Evolutionary conservation across 805 yeast genomes (phyloP), one percentile per base, ranked within the genome.

Genomic region (Lipomyces spencermartinsiae): DNA sequence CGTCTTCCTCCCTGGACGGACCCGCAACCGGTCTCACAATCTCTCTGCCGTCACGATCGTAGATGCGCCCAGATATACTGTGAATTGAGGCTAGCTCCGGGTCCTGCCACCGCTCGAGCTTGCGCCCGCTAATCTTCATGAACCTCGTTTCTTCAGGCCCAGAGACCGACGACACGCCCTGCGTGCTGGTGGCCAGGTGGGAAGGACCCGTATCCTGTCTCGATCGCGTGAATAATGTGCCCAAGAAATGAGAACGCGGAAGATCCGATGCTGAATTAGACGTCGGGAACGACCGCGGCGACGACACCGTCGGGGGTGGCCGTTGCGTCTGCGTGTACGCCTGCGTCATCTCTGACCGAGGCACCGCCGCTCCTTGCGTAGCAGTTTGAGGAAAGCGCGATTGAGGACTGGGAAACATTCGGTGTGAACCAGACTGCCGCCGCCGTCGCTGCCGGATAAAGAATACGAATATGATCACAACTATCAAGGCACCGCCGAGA

Each of bases 101-200:
- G 60, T 69, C 72, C 39, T 69, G 72, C 72, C 72, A 69, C 14
- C 72, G 37, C 58, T 69, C 71, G 8, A 69, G 60, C 49, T 69
- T 69, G 19, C 71, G 62, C 6, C 72, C 72, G 31, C 68, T 63
- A 8, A 69, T 68, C 46, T 69, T 69, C 14, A 69, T 68, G 61
- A 69, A 69, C 9, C 69, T 60, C 34, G 64, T 22, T 29, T 68
- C 68, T 12, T 57, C 62, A 12, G 39, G 62, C n/a, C 43, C 51
- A 6, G 64, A 7, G 4, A 22, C 14, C 4, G 59, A 14, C 5
- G 61, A 43, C 39, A 25, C 34, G 55, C 54, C 54, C 19, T 58
- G 61, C 12, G 35, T 33, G 37, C 34, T 51, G 46, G 34, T 51
- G 12, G 62, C 9, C 53, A 7, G 46, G 8, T 19, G 46, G 31